Evolutionary conservation across 148 eudicot species (phyloP).

Genomic region (Chenopodium berlandieri): DNA sequence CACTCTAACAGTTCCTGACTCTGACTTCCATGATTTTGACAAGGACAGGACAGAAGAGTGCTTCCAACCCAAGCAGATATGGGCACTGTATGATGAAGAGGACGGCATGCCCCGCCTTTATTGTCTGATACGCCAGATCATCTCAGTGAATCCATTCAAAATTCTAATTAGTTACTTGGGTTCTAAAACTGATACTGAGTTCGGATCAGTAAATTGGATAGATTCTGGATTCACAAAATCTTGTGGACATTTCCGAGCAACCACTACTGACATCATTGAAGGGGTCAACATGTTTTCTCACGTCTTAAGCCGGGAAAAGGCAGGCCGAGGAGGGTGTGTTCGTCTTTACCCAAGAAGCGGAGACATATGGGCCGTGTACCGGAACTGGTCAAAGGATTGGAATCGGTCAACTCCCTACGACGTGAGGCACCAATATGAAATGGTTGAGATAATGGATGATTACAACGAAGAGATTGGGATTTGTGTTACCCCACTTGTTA

Average conservation of each 20-base stretch:
- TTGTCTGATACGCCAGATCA: slow-evolving; percentile 79
- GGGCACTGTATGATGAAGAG: slow-evolving; percentile 99
- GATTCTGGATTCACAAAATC: slow-evolving; percentile 88
- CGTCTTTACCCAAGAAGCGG: slow-evolving; percentile 82
- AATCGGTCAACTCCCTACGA: slow-evolving; percentile 67
- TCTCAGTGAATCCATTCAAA: slow-evolving; percentile 79
- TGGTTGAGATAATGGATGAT: slow-evolving; percentile 88
- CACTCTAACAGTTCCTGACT: slow-evolving; percentile 85
- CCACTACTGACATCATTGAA: slow-evolving; percentile 61
- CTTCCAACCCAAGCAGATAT: slow-evolving; percentile 93
- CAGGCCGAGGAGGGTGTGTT: slow-evolving; percentile 88
- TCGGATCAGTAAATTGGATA: slow-evolving; percentile 79
- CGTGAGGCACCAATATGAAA: slow-evolving; percentile 85
- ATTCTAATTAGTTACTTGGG: slow-evolving; percentile 79
- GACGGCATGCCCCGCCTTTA: slow-evolving; percentile 99
- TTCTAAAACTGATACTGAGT: slow-evolving; percentile 82
- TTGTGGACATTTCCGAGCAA: slow-evolving; percentile 84
- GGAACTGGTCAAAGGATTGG: slow-evolving; percentile 92
- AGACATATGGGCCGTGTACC: slow-evolving; percentile 90
- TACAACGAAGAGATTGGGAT: slow-evolving; percentile 84
- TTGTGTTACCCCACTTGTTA: slow-evolving; percentile 60
- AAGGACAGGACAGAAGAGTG: slow-evolving; percentile 87
- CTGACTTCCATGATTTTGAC: slow-evolving; percentile 98
- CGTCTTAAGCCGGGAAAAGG: slow-evolving; percentile 64
- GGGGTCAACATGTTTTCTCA: slow-evolving; percentile 97